Conservation (phyloP, 2,329 filamentous ascomycete genomes). For the Aspergillus transmontanensis region DNA sequence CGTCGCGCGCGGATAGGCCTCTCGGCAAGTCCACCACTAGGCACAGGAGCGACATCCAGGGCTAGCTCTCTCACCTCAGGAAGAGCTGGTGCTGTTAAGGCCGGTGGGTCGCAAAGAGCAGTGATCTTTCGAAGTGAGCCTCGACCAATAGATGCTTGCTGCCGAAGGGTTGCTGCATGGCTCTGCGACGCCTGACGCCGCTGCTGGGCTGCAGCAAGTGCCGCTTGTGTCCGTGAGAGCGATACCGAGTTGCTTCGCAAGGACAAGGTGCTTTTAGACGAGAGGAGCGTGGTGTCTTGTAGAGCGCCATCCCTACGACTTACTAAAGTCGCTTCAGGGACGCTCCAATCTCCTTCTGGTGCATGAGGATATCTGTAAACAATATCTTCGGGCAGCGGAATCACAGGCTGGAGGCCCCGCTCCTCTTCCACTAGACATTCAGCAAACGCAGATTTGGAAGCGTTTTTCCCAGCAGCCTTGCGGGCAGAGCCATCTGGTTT, state of each 20-base stretch:
- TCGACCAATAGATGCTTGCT: conserved; percentile 44
- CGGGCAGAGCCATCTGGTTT: conserved; percentile 45
- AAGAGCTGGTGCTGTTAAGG: conserved; percentile 17
- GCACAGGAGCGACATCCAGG: conserved; percentile 11
- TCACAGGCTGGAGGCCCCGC: conserved; percentile 46
- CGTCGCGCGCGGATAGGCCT: conserved; percentile 41
- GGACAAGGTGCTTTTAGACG: conserved; percentile 31
- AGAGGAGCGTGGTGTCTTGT: conserved; percentile 31
- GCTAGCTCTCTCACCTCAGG: conserved; percentile 23
- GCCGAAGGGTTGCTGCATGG: conserved; percentile 51
- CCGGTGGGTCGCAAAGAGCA: conserved; percentile 27
- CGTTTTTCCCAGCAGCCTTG: conserved; percentile 48
- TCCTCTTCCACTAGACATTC: conserved; percentile 51
- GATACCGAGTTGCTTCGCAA: conserved; percentile 31
- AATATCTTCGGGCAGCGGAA: conserved; percentile 48
- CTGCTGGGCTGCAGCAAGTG: conserved; percentile 44
- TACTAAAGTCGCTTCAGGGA: conserved; percentile 23
- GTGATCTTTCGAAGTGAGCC: conserved; percentile 31
- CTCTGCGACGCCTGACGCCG: conserved; percentile 45
- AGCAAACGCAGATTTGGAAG: conserved; percentile 48
- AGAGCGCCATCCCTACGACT: conserved; percentile 28
- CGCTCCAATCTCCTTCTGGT: conserved; percentile 45
- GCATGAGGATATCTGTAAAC: conserved; percentile 50
- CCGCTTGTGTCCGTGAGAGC: conserved; percentile 40
- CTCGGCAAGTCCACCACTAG: conserved; percentile 40